phyloP scores from a whole-genome alignment of 306 rosid genomes.

The Gynostemma pentaphyllum region DNA sequence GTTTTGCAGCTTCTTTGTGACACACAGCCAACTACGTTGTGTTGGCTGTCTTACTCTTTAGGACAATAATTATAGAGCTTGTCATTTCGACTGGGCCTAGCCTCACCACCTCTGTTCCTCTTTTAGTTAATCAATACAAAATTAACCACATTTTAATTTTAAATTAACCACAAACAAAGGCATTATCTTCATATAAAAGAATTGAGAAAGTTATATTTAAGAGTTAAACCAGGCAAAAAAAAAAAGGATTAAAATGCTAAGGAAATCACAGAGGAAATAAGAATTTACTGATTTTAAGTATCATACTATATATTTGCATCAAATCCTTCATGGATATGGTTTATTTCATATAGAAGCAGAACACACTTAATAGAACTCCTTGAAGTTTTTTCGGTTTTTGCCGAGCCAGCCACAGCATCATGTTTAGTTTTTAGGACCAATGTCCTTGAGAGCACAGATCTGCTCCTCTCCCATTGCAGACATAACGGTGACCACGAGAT shows the following conservation, averaged over 20 bases:
- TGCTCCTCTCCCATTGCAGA: constrained; percentile 79
- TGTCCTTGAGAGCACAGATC: constrained; percentile 59
- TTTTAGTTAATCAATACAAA: no score
- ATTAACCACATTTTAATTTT: no score
- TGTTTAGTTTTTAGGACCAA: constrained; percentile 49
- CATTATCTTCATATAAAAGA: background rate
- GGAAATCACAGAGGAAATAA: background rate
- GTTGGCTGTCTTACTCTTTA: background rate
- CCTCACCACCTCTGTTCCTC: background rate
- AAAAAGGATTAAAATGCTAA: background rate
- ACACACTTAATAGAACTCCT: constrained; percentile 22
- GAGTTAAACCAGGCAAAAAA: no score
- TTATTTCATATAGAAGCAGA: constrained; percentile 16
- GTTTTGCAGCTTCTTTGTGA: background rate
- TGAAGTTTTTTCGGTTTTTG: constrained; percentile 9
- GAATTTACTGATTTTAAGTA: background rate
- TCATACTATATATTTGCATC: background rate
- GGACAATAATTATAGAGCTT: background rate
- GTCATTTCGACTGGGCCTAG: background rate
- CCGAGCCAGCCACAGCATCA: constrained; percentile 22
- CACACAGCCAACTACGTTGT: background rate
- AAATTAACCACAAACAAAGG: no score
- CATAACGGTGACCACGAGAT: constrained; percentile 67
- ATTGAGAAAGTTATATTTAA: no score
- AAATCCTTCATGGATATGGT: background rate